These are phyloP conservation scores for Euphorbia tirucalli DNA, from an alignment of 345 rosid species.

Conservation along the genomic window DNA sequence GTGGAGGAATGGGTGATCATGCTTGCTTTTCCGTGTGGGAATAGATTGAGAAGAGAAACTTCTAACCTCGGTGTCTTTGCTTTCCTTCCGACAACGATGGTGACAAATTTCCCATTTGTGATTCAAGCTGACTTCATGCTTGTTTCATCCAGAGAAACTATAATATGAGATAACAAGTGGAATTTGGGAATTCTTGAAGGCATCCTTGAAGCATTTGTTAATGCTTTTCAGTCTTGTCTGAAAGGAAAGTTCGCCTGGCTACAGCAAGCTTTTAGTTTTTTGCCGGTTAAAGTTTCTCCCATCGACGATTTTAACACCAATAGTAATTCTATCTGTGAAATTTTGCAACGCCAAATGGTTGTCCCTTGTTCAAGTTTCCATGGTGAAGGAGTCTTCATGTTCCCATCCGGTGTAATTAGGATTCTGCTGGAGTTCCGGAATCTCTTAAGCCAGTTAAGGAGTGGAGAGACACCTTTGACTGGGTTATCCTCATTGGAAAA, in stretches of 20 bases:
- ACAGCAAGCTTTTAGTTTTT: neutral
- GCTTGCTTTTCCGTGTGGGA: conserved; percentile 12
- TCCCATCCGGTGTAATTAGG: neutral
- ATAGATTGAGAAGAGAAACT: conserved; percentile 1
- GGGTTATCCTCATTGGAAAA: neutral
- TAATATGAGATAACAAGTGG: conserved; percentile 15
- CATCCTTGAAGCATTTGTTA: neutral
- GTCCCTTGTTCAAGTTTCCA: conserved; percentile 7
- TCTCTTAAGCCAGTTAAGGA: neutral
- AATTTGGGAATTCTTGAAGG: conserved; percentile 12
- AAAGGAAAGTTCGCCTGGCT: neutral
- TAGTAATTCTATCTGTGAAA: neutral
- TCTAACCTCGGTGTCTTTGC: neutral
- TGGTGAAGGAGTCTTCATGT: neutral
- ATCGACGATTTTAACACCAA: neutral
- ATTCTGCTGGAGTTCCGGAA: neutral
- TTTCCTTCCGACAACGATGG: conserved; percentile 2
- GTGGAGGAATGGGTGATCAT: conserved; percentile 14
- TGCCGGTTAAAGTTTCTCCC: conserved; percentile 10
- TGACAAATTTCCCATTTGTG: conserved; percentile 7
- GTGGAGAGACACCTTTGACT: neutral
- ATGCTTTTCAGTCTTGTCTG: conserved; percentile 1
- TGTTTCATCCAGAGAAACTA: conserved; percentile 7
- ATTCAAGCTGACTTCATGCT: conserved; percentile 15
- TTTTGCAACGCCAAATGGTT: neutral